Conservation (phyloP, 768 basidiomycete genomes). For the Lentinula boryana region DNA sequence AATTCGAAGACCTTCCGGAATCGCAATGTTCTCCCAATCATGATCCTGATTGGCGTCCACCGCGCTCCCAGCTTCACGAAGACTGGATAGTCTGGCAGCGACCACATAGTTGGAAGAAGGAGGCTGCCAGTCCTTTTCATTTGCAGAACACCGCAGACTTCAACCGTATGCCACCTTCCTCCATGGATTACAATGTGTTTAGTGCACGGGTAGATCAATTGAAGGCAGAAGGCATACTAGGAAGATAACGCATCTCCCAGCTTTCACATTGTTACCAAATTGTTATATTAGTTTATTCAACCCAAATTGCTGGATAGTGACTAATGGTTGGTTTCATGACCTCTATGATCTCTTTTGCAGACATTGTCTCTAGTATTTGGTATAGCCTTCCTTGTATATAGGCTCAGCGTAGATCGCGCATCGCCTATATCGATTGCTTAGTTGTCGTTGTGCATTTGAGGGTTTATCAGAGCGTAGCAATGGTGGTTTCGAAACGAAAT, state of each 20-base stretch:
- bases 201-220: background rate
- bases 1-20: background rate
- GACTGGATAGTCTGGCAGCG: slow-evolving; percentile 2
- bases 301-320: too few species aligned
- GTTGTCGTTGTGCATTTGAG: too few species aligned
- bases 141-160: background rate
- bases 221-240: background rate
- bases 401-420: too few species aligned
- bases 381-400: too few species aligned
- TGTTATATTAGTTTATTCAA: background rate
- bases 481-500: too few species aligned
- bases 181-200: background rate
- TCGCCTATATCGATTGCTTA: too few species aligned
- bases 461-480: too few species aligned
- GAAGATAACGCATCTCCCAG: background rate
- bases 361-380: too few species aligned
- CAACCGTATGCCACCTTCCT: background rate
- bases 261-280: background rate
- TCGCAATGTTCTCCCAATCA: background rate
- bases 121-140: background rate
- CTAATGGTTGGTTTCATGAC: too few species aligned
- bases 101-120: background rate
- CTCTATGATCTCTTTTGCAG: too few species aligned
- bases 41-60: background rate
- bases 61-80: background rate